These are phyloP conservation scores for Tanacetum coccineum DNA, from an alignment of 129 eudicot genomes.

Conservation along the genomic window DNA sequence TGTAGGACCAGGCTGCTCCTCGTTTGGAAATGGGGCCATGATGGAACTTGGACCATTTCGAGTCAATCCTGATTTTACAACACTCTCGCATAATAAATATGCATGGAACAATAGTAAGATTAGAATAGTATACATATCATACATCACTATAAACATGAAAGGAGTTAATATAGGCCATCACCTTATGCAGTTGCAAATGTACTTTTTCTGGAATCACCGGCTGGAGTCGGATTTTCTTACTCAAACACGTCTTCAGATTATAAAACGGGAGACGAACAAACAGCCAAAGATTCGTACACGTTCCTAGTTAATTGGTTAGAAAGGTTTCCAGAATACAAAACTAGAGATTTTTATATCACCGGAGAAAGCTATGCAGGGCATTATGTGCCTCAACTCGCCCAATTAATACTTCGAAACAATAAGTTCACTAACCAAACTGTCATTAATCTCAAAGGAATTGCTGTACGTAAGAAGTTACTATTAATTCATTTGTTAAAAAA, in stretches of 20 bases:
- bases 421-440: slow-evolving; percentile 60
- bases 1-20: slow-evolving; percentile 34
- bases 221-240: slow-evolving; percentile 70
- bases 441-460: slow-evolving; percentile 62
- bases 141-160: background rate
- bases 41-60: slow-evolving; percentile 59
- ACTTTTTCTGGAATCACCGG: slow-evolving; percentile 60
- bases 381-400: slow-evolving; percentile 64
- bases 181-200: slow-evolving; percentile 53
- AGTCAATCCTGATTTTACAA: slow-evolving; percentile 44
- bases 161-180: background rate
- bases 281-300: slow-evolving; percentile 52
- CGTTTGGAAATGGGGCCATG: slow-evolving; percentile 54
- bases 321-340: slow-evolving; percentile 58
- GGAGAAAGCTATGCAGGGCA: slow-evolving; percentile 73
- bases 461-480: slow-evolving; percentile 37
- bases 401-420: slow-evolving; percentile 48
- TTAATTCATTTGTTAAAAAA: background rate
- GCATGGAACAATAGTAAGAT: slow-evolving; percentile 52
- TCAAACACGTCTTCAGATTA: slow-evolving; percentile 51
- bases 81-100: slow-evolving; percentile 39
- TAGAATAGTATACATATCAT: no score
- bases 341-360: slow-evolving; percentile 46
- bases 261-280: slow-evolving; percentile 38
- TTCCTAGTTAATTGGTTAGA: slow-evolving; percentile 58